A percentile compares a stretch with the other conserved stretches of the same genome.
Evolutionary conservation across 2,329 filamentous ascomycete genomes (phyloP).

Genomic region (Xylariaceae sp.): DNA sequence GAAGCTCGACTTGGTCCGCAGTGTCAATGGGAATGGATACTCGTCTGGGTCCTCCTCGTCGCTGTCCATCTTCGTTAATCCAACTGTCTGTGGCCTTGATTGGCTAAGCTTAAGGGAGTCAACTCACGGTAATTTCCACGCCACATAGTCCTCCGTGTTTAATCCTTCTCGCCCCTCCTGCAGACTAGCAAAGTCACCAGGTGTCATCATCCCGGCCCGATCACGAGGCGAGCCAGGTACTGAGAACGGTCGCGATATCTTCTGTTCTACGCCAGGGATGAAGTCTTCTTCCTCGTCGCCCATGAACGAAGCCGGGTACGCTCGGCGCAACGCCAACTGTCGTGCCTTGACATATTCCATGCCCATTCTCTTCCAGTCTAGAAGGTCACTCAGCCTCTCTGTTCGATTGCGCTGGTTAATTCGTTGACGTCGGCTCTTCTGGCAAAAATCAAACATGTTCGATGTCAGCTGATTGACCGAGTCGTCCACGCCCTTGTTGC

Average conservation of each 20-base stretch:
- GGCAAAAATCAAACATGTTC: conserved; percentile 92
- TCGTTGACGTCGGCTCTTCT: conserved; percentile 92
- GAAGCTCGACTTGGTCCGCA: conserved; percentile 53
- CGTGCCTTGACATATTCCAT: conserved; percentile 99
- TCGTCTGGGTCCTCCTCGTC: conserved; percentile 92
- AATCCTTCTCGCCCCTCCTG: conserved; percentile 94
- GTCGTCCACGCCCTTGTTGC: conserved; percentile 94
- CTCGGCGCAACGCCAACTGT: conserved; percentile 87
- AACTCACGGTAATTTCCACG: conserved; percentile 97
- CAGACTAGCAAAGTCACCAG: conserved; percentile 94
- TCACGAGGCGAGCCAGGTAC: conserved; percentile 93
- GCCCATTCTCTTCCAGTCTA: conserved; percentile 99
- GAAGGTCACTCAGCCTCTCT: conserved; percentile 88
- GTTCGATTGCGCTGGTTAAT: conserved; percentile 99
- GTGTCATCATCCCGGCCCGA: conserved; percentile 96
- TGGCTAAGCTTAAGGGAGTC: not conserved
- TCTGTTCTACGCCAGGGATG: conserved; percentile 90
- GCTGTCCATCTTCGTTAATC: conserved; percentile 55
- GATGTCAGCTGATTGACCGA: conserved; percentile 93
- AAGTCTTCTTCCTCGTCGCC: conserved; percentile 85
- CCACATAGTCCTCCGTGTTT: conserved; percentile 95
- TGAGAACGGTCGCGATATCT: conserved; percentile 93
- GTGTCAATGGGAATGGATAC: conserved; percentile 65
- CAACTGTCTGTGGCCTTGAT: not conserved
- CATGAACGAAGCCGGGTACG: conserved; percentile 86